phyloP scores from a whole-genome alignment of 495 filamentous ascomycete genomes.

The Achaetomiella virescens region DNA sequence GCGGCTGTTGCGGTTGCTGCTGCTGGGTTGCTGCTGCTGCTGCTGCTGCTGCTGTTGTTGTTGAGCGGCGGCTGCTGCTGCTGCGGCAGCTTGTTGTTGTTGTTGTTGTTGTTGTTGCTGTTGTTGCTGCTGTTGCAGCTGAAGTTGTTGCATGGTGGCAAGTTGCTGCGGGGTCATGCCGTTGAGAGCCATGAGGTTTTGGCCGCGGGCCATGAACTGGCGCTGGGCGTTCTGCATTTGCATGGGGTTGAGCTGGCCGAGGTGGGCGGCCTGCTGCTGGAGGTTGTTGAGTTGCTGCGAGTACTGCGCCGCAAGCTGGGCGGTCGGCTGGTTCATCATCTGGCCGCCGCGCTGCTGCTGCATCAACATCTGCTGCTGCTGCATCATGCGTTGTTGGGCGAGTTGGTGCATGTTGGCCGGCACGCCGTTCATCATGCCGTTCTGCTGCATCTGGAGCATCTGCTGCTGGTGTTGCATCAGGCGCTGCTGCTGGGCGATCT shows the following conservation, averaged over 20 bases:
- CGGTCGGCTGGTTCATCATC: slow-evolving; percentile 21
- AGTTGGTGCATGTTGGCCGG: slow-evolving; percentile 29
- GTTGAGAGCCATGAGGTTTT: slow-evolving; percentile 32
- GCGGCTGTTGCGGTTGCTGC: slow-evolving; percentile 24
- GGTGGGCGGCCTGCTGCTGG: slow-evolving; percentile 26
- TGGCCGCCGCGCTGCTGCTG: slow-evolving; percentile 30
- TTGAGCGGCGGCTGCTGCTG: slow-evolving; percentile 31
- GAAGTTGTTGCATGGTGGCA: slow-evolving; percentile 33
- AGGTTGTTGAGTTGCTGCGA: slow-evolving; percentile 28
- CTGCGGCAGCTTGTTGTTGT: slow-evolving; percentile 23
- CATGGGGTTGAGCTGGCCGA: slow-evolving; percentile 18
- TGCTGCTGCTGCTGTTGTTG: slow-evolving; percentile 31
- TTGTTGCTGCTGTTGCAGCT: slow-evolving; percentile 32
- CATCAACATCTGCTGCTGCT: slow-evolving; percentile 36
- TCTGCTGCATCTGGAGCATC: slow-evolving; percentile 32
- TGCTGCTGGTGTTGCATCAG: slow-evolving; percentile 43
- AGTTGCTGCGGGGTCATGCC: slow-evolving; percentile 34
- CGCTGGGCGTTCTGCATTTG: slow-evolving; percentile 35
- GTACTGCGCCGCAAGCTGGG: slow-evolving; percentile 30
- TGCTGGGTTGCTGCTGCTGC: slow-evolving; percentile 24
- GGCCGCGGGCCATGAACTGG: slow-evolving; percentile 27
- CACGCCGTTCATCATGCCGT: slow-evolving; percentile 31
- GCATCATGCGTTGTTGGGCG: slow-evolving; percentile 27
- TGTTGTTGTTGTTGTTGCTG: slow-evolving; percentile 27
- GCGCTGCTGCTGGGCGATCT: slow-evolving; percentile 52